A percentile compares a stretch with the other conserved stretches of the same genome.
phyloP scores from a whole-genome alignment of 768 basidiomycete species.

The Galerina marginata region DNA sequence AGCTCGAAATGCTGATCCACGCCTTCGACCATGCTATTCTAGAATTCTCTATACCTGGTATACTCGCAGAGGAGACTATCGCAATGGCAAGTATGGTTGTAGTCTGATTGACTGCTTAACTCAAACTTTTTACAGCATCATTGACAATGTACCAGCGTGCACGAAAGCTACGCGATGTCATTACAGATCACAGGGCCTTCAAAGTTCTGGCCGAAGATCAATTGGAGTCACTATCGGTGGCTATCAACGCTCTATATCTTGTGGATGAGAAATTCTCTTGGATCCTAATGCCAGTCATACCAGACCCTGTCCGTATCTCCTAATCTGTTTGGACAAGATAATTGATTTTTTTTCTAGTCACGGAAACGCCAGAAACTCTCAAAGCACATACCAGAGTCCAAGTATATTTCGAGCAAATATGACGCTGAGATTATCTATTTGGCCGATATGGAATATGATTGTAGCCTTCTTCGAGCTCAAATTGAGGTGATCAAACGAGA shows the following conservation, averaged over 20 bases:
- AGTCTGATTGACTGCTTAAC: constrained; percentile 8
- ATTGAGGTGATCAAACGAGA: constrained; percentile 76
- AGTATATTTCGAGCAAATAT: constrained; percentile 62
- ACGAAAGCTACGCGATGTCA: constrained; percentile 71
- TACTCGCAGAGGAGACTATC: constrained; percentile 84
- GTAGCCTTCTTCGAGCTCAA: constrained; percentile 76
- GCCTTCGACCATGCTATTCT: constrained; percentile 83
- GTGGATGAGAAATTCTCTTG: constrained; percentile 84
- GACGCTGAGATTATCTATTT: constrained; percentile 83
- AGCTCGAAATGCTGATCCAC: constrained; percentile 91
- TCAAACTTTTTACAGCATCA: constrained; percentile 61
- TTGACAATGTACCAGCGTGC: constrained; percentile 93
- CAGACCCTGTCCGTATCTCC: constrained; percentile 52
- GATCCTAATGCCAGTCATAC: constrained; percentile 69
- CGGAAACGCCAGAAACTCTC: constrained; percentile 76
- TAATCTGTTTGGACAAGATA: constrained; percentile 5
- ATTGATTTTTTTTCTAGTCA: constrained; percentile 42
- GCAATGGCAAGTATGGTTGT: constrained; percentile 70
- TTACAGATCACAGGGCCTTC: constrained; percentile 43
- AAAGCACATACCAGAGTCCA: constrained; percentile 78
- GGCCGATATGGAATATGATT: constrained; percentile 79
- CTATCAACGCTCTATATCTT: constrained; percentile 87
- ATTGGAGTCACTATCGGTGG: constrained; percentile 80
- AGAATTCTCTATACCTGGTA: constrained; percentile 96
- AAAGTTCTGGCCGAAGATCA: constrained; percentile 65